A percentile compares a stretch with the other conserved stretches of the same genome.
Conservation (phyloP, 306 rosid species). For the Malus domestica region ASM211411v1 NC_041792.1:5814501-5815000, state of each 20-base stretch:
- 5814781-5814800: background rate
- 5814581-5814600: background rate
- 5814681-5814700: background rate
- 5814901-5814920: background rate
- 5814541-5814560: background rate
- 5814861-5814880: background rate
- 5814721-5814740: background rate
- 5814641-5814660: background rate
- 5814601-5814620: background rate
- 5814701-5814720: background rate
- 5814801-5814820: background rate
- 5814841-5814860: background rate
- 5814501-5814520: no score
- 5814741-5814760: background rate
- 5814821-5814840: background rate
- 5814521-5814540: background rate
- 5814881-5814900: background rate
- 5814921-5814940: background rate
- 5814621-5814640: background rate
- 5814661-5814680: background rate
- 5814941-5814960: background rate
- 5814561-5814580: background rate
- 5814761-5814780: background rate
- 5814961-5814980: background rate
- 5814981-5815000: background rate